Evolutionary conservation across 2,329 filamentous ascomycete genomes (phyloP).

Genomic region (Colletotrichum viniferum): DNA sequence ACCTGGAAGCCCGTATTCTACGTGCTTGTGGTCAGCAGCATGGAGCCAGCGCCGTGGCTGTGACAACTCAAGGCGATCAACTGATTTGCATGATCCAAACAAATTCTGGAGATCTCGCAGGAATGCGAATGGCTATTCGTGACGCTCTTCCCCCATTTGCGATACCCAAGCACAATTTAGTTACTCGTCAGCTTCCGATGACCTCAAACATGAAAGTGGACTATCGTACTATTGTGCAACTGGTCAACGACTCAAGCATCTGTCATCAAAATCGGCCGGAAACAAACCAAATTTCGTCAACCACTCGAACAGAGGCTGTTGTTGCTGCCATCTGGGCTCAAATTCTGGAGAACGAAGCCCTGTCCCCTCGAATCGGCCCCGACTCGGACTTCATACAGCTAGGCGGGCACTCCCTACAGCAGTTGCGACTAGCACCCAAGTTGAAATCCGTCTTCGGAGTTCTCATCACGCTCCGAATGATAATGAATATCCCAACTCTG

Average conservation of each 20-base stretch:
- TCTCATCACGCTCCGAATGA: constrained; percentile 19
- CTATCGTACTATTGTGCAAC: constrained; percentile 29
- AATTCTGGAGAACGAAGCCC: constrained; percentile 14
- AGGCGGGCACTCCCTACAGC: constrained; percentile 31
- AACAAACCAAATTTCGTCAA: neutral
- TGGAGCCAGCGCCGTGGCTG: constrained; percentile 24
- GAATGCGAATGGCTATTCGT: constrained; percentile 7
- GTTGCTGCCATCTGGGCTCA: constrained; percentile 5
- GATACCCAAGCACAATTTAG: constrained; percentile 27
- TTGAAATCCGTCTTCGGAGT: neutral
- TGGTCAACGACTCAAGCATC: neutral
- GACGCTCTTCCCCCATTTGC: constrained; percentile 27
- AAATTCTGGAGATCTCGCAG: neutral
- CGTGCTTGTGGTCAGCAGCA: neutral
- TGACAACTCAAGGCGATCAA: constrained; percentile 27
- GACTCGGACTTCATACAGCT: constrained; percentile 29
- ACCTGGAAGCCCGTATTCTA: constrained; percentile 21
- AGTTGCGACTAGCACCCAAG: constrained; percentile 22
- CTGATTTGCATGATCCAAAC: constrained; percentile 33
- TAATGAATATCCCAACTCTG: constrained; percentile 15
- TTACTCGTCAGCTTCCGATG: constrained; percentile 31
- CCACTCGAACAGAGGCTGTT: neutral
- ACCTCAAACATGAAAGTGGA: constrained; percentile 35
- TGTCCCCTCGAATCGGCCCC: neutral
- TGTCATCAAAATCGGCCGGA: neutral